Conservation (phyloP, 768 basidiomycete species). For the Pisolithus orientalis region DNA sequence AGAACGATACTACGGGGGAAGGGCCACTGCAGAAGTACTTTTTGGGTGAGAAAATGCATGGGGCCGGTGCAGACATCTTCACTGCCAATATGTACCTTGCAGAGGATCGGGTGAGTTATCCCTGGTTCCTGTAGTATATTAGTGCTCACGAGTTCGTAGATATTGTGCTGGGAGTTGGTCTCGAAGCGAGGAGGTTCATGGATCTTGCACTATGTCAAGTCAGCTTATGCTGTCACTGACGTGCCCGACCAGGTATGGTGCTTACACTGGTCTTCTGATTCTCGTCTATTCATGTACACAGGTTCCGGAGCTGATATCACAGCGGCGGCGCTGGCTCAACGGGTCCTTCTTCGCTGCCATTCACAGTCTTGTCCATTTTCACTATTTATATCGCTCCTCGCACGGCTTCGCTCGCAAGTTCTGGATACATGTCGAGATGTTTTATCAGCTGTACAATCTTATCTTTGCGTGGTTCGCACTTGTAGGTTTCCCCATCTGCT, state of each 20-base stretch:
- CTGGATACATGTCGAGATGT: conserved; percentile 91
- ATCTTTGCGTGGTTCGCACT: conserved; percentile 91
- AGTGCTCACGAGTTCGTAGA: conserved; percentile 36
- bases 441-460: conserved; percentile 87
- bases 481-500: conserved; percentile 33
- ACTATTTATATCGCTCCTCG: conserved; percentile 89
- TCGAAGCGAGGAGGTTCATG: conserved; percentile 88
- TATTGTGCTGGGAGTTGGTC: conserved; percentile 96
- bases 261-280: neutral
- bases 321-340: conserved; percentile 94
- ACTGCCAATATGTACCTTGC: conserved; percentile 96
- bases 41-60: conserved; percentile 92
- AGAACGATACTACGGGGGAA: conserved; percentile 77
- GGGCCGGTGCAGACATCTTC: conserved; percentile 83
- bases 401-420: conserved; percentile 79
- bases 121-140: neutral
- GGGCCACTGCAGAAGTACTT: conserved; percentile 96
- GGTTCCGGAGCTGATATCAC: conserved; percentile 91
- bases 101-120: conserved; percentile 62
- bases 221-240: conserved; percentile 87
- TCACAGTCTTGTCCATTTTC: conserved; percentile 88
- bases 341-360: conserved; percentile 98
- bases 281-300: conserved; percentile 17
- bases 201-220: conserved; percentile 95
- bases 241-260: conserved; percentile 76